Evolutionary conservation across 169 alveolate genomes (phyloP).

Genomic region (Plasmodium relictum): DNA sequence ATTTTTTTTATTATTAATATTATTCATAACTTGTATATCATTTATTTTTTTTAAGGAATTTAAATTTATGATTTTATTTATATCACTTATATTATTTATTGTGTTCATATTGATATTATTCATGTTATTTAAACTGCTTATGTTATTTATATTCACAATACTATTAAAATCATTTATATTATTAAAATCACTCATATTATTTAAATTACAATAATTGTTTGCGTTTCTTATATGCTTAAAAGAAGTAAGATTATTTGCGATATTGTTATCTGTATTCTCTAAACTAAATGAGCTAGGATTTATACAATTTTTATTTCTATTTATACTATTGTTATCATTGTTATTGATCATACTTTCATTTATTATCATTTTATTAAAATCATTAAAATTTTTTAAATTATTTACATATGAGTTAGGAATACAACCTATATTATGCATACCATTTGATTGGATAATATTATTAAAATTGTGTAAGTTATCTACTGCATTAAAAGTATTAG

Average conservation of each 20-base stretch:
- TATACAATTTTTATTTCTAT: no score
- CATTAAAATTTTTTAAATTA: slow-evolving; percentile 6
- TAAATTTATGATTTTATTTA: not conserved
- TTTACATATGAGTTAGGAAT: not conserved
- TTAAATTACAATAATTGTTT: no score
- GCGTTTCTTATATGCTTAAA: no score
- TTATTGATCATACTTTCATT: no score
- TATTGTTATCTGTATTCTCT: no score
- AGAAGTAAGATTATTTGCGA: no score
- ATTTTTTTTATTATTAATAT: not conserved
- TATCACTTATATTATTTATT: not conserved
- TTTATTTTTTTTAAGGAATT: not conserved
- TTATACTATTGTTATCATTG: no score
- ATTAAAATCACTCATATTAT: no score
- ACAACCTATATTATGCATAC: not conserved
- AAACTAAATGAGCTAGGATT: no score
- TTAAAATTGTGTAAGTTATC: not conserved
- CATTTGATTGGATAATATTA: no score
- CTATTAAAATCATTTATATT: no score
- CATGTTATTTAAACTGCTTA: not conserved
- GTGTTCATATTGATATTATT: not conserved
- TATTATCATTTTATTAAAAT: not conserved
- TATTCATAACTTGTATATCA: not conserved
- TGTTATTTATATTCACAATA: not conserved
- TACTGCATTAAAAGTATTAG: not conserved